phyloP scores from a whole-genome alignment of 345 rosid genomes.

The Citrus glauca region DNA sequence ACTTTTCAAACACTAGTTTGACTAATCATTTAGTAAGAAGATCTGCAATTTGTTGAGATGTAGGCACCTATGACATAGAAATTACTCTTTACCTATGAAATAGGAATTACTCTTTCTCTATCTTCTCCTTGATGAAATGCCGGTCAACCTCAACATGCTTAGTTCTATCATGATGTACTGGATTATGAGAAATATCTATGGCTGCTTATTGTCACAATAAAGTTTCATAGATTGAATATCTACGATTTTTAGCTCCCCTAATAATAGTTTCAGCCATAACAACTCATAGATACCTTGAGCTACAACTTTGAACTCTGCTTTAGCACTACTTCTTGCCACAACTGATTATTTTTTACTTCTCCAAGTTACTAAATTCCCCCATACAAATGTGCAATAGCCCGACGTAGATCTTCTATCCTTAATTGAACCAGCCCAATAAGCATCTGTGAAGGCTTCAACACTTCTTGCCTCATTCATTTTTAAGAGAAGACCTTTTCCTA shows the following conservation, averaged over 20 bases:
- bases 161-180: neutral
- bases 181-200: neutral
- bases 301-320: neutral
- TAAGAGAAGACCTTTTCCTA: neutral
- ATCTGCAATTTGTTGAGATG: too few relatives aligned
- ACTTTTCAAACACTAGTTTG: too few relatives aligned
- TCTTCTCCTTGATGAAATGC: neutral
- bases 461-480: neutral
- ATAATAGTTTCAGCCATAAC: neutral
- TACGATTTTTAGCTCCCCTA: neutral
- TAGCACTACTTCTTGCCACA: neutral
- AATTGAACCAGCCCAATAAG: neutral
- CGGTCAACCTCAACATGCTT: neutral
- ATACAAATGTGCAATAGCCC: neutral
- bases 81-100: too few relatives aligned
- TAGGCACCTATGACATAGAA: too few relatives aligned
- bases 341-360: neutral
- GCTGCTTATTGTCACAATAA: too few relatives aligned
- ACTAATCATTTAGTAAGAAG: too few relatives aligned
- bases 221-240: neutral
- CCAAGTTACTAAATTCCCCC: neutral
- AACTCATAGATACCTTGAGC: neutral
- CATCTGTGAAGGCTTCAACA: neutral
- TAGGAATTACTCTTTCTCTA: neutral
- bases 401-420: neutral